Percentiles rank a stretch among this genome's conserved stretches.
These are phyloP conservation scores for Aureobasidium sp. DNA, from an alignment of 2,329 filamentous ascomycete species.

Conservation along the genomic window DNA sequence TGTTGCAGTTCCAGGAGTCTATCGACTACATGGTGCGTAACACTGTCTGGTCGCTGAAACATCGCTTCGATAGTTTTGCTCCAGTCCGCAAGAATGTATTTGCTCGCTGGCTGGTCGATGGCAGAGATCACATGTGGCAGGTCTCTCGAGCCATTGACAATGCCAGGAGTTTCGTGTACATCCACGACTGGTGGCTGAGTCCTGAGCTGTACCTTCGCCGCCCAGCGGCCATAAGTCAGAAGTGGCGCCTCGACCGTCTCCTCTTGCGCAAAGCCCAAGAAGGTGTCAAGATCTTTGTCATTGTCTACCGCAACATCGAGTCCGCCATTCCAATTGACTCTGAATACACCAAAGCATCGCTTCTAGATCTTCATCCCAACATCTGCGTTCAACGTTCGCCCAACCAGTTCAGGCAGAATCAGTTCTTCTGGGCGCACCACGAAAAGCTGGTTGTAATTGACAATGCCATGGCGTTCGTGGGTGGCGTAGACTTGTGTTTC, in stretches of 20 bases:
- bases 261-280: constrained; percentile 90
- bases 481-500: constrained; percentile 93
- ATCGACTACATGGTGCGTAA: constrained; percentile 77
- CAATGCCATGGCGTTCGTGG: constrained; percentile 90
- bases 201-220: constrained; percentile 93
- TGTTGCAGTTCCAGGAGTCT: constrained; percentile 89
- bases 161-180: constrained; percentile 96
- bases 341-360: constrained; percentile 93
- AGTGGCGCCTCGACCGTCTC: constrained; percentile 90
- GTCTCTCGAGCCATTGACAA: constrained; percentile 94
- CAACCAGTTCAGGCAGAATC: constrained; percentile 97
- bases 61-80: constrained; percentile 89
- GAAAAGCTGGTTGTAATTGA: constrained; percentile 98
- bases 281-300: constrained; percentile 95
- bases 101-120: constrained; percentile 94
- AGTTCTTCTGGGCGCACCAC: constrained; percentile 98
- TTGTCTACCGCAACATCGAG: constrained; percentile 96
- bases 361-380: constrained; percentile 92
- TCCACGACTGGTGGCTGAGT: constrained; percentile 98
- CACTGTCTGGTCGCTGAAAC: constrained; percentile 74
- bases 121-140: constrained; percentile 98
- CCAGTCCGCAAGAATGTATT: constrained; percentile 81
- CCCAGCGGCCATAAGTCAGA: constrained; percentile 91
- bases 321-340: constrained; percentile 96
- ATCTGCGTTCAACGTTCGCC: constrained; percentile 93